These are phyloP conservation scores for Lolium rigidum DNA, from an alignment of 176 grass and related monocot genomes.

Conservation along the genomic window DNA sequence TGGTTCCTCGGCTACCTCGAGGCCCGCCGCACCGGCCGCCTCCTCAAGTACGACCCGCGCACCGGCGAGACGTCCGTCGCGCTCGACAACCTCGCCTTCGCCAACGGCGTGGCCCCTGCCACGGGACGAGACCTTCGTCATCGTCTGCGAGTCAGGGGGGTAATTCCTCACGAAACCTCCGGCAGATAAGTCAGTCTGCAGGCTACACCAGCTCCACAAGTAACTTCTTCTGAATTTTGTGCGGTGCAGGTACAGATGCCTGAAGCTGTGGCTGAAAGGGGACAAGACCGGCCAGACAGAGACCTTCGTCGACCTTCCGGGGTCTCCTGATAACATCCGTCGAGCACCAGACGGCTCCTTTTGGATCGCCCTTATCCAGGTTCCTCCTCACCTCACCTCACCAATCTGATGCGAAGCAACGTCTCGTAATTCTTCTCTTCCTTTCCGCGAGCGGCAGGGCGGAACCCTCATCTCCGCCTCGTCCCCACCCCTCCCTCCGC, in stretches of 20 bases:
- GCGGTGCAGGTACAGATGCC: conserved; percentile 55
- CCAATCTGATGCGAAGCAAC: not conserved
- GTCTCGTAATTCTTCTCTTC: not conserved
- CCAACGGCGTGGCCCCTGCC: conserved; percentile 82
- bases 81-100: conserved; percentile 55
- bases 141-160: conserved; percentile 67
- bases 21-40: conserved; percentile 55
- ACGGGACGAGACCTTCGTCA: conserved; percentile 55
- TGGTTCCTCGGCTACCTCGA: conserved; percentile 60
- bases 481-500: too few species aligned
- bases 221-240: not conserved
- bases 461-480: too few species aligned
- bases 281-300: conserved; percentile 50
- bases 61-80: conserved; percentile 47
- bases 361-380: conserved; percentile 74
- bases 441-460: too few species aligned
- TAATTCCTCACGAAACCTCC: not conserved
- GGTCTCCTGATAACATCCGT: conserved; percentile 73
- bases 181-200: not conserved
- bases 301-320: conserved; percentile 75
- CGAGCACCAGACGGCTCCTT: conserved; percentile 76
- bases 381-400: conserved; percentile 23
- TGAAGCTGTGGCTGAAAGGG: conserved; percentile 77
- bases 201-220: not conserved
- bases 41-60: conserved; percentile 78